Conservation (phyloP, 768 basidiomycete species). For the Boletellus ananas region DNA sequence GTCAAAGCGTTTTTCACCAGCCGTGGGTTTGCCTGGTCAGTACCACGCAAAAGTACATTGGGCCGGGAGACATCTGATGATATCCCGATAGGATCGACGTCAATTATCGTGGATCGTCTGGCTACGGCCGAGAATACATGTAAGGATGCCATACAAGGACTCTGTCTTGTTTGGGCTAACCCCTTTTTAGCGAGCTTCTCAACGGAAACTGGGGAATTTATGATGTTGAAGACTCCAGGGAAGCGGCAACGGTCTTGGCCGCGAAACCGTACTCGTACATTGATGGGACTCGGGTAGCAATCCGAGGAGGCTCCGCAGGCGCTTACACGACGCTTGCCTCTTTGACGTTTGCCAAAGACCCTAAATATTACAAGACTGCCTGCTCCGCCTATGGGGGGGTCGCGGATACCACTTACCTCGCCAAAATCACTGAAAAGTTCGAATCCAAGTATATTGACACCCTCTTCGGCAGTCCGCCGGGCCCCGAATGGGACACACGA, state of each 20-base stretch:
- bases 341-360: conserved; percentile 48
- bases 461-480: conserved; percentile 52
- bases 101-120: conserved; percentile 71
- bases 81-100: conserved; percentile 53
- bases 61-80: not conserved
- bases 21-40: conserved; percentile 67
- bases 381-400: conserved; percentile 59
- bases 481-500: conserved; percentile 18
- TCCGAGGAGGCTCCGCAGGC: conserved; percentile 70
- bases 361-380: conserved; percentile 55
- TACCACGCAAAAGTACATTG: not conserved
- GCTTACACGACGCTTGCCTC: conserved; percentile 62
- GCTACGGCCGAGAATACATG: conserved; percentile 67
- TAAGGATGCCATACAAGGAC: conserved; percentile 10
- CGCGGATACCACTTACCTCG: conserved; percentile 52
- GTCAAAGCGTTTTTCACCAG: conserved; percentile 60
- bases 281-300: conserved; percentile 57
- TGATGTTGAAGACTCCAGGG: conserved; percentile 58
- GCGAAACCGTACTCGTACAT: conserved; percentile 41
- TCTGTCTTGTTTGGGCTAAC: not conserved
- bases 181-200: conserved; percentile 44
- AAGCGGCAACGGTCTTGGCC: conserved; percentile 32
- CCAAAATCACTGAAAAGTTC: conserved; percentile 65
- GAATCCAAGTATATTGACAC: conserved; percentile 52
- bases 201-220: conserved; percentile 65